Base-by-base conservation (phyloP, 495 filamentous ascomycete species). In the Echria macrotheca region DNA sequence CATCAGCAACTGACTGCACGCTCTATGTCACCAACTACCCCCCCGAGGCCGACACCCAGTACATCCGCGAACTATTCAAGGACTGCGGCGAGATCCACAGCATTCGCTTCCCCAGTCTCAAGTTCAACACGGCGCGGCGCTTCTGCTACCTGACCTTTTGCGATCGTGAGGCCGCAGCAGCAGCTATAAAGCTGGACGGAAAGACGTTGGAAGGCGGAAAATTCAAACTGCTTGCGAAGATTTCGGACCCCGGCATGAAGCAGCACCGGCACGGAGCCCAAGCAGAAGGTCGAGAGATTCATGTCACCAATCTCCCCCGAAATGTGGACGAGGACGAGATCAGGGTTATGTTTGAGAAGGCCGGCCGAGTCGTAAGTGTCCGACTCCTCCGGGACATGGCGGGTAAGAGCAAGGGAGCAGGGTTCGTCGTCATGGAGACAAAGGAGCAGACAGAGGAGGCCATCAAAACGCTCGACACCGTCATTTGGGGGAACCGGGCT, bases 81-180 rank as follows among this genome's bases (percentile, higher is more conserved):
- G 66, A 78, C 49, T 89, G 77, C 59, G 91, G 93, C 42, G 81
- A 91, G 26, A 83, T 98, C 46, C 71, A 91, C 44, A 87, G 85
- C 58, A 73, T 98, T 44, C 86, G 93, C 10, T 91, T 91, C 61
- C 93, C 93, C 5, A 93, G 86, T 32, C 79, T 98, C 37, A 91
- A 91, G 65, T 89, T 75, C 61, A 87, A 96, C 55, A 86, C 84
- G 5, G 81, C 84, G 56, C 86, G 93, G 24, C 83, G 91, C 4
- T 98, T 98, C 69, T 95, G 89, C 66, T 98, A 98, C 61, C 74
- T 96, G 6, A 86, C 94, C 37, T 96, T 96, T 64, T 74, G 81
- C 31, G 80, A 79, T 26, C 62, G 79, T 2, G 72, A 70, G 4
- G 74, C 78, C 18, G 86, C 89, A 1, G 72, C 77, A 17, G 75